Evolutionary conservation across 768 basidiomycete species (phyloP).

Genomic region (Amanita pseudoporphyria): DNA sequence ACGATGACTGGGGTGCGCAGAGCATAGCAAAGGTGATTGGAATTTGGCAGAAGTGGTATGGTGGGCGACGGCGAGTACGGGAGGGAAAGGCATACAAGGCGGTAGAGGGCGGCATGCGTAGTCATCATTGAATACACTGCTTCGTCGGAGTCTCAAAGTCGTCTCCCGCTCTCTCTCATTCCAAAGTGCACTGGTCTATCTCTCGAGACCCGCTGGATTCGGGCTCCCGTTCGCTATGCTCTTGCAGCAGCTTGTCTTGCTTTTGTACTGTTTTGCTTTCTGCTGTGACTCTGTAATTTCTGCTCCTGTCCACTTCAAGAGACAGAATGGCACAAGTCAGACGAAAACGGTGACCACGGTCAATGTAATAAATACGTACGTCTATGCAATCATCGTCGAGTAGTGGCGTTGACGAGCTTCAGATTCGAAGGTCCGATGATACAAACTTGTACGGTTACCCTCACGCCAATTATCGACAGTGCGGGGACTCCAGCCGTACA

Average conservation of each 20-base stretch:
- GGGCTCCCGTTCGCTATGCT: slow-evolving; percentile 37
- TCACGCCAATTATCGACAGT: slow-evolving; percentile 42
- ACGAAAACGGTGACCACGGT: slow-evolving; percentile 33
- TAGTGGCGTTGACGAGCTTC: slow-evolving; percentile 11
- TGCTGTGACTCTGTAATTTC: slow-evolving; percentile 24
- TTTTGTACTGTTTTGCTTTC: slow-evolving; percentile 29
- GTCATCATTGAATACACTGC: background rate
- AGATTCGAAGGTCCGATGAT: slow-evolving; percentile 43
- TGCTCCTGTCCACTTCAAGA: slow-evolving; percentile 22
- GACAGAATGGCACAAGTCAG: slow-evolving; percentile 21
- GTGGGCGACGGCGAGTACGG: slow-evolving; percentile 37
- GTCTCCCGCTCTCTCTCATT: slow-evolving; percentile 31
- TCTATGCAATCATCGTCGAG: slow-evolving; percentile 1
- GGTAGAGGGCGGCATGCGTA: slow-evolving; percentile 65
- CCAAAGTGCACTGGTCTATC: slow-evolving; percentile 21
- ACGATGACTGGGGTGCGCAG: slow-evolving; percentile 69
- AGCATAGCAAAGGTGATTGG: slow-evolving; percentile 48
- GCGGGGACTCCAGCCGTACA: slow-evolving; percentile 40
- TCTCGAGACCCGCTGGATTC: slow-evolving; percentile 40
- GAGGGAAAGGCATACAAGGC: slow-evolving; percentile 80
- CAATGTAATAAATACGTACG: slow-evolving; percentile 39
- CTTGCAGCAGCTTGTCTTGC: slow-evolving; percentile 26
- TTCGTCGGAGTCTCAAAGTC: slow-evolving; percentile 15
- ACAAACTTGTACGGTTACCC: slow-evolving; percentile 48
- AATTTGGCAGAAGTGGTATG: slow-evolving; percentile 30